Percentiles rank a stretch among this genome's conserved stretches.
Evolutionary conservation across 129 eudicot species (phyloP).

Genomic region (Tagetes patula): DNA sequence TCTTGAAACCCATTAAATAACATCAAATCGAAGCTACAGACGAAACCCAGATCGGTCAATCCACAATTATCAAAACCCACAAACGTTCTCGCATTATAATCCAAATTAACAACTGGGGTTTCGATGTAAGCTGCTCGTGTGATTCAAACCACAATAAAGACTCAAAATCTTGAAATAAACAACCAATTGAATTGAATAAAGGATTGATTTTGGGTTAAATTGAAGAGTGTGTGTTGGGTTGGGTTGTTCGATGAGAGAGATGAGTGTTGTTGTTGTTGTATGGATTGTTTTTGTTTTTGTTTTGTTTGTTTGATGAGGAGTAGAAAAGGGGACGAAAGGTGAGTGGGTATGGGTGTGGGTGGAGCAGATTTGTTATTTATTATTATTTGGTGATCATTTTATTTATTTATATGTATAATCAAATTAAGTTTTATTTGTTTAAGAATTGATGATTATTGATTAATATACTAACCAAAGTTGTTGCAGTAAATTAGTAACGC

Average conservation of each 20-base stretch:
- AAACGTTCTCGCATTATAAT: constrained; percentile 50
- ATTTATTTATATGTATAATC: too few relatives aligned
- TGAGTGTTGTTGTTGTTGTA: constrained; percentile 3
- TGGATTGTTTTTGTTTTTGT: background rate
- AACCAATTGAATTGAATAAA: constrained; percentile 2
- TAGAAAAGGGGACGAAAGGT: constrained; percentile 31
- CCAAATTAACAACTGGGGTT: constrained; percentile 14
- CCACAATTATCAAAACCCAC: constrained; percentile 32
- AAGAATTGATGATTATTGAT: too few relatives aligned
- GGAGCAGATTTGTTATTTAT: constrained; percentile 29
- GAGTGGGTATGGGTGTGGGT: constrained; percentile 43
- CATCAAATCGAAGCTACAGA: constrained; percentile 57
- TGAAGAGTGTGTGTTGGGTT: constrained; percentile 17
- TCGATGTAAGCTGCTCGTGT: constrained; percentile 22
- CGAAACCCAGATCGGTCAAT: constrained; percentile 45
- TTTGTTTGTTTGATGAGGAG: constrained; percentile 12
- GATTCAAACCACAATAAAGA: constrained; percentile 15
- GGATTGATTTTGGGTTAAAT: background rate
- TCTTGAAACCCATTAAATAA: constrained; percentile 75
- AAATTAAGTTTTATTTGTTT: too few relatives aligned
- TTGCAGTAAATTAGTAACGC: too few relatives aligned
- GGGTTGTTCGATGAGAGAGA: constrained; percentile 28
- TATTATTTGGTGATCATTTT: background rate
- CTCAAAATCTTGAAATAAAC: background rate
- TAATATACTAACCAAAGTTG: too few relatives aligned